Base-by-base conservation (phyloP, 805 yeast genomes). In the Candida orba region DNA sequence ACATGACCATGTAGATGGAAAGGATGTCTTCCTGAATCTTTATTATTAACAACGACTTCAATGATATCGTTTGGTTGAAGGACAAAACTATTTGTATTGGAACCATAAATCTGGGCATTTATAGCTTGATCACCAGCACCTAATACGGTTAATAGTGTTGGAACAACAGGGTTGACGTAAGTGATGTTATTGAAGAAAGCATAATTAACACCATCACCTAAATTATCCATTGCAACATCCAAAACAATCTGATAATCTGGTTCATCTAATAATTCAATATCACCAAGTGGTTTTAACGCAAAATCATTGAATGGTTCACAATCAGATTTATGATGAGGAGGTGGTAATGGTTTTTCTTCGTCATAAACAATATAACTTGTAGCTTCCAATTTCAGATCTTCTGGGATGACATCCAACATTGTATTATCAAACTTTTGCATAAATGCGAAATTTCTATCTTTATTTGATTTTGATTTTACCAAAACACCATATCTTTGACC, bases 401-500 rank as follows among this genome's bases (percentile, higher is more conserved):
- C 58, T 7, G 91, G 90, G n/a, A 79, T 60, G 4, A 64, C 61
- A 65, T 84, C 95, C 60, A 84, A 68, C 91, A 84, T 84, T 2
- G 72, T 68, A 41, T 66, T 68, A 61, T 84, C 91, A 48, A 81
- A 61, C 12, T 71, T 66, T 51, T 78, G 81, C 71, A 81, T 74
- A 45, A 84, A 66, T 4, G 83, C 75, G 58, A 66, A 83, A 55
- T 81, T 79, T 46, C 65, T 71, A 9, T 54, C 58, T 17, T 71
- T 52, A 34, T 47, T 51, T 2, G 58, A 43, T 56, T 79, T 79
- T 8, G 93, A 75, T 33, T 70, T 73, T 15, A 88, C 64, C 49
- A 87, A 64, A 2, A 86, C 82, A 34, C 86, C 72, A 58, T 83
- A 77, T 57, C 97, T 70, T 65, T 90, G 96, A 9, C 91, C 96